Evolutionary conservation across 2,329 filamentous ascomycete species (phyloP), one percentile per base, ranked within the genome.

Genomic region (Aspergillus neoniger): DNA sequence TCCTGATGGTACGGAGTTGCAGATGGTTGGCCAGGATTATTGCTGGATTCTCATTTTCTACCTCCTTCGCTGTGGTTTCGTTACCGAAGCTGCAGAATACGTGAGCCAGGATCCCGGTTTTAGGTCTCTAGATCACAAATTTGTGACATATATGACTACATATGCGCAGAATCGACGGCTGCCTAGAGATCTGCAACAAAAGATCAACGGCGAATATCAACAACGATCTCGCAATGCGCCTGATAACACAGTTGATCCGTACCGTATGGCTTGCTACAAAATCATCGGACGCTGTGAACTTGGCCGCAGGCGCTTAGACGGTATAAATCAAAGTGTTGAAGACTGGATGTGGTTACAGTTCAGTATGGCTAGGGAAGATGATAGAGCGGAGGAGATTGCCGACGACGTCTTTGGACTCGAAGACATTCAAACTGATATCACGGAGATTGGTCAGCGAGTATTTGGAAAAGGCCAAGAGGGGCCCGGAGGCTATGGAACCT

Each of bases 221-320:
- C 91, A 96, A 74, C 88, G 92, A 49, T 85, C 88, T 25, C 89
- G 91, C 65, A 91, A 96, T 70, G 91, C 91, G 0, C 91, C 91
- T 0, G 91, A 95, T 60, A 89, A 93, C 72, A 91, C 91, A 1
- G 88, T 96, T 65, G 95, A 99, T 74, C 95, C 95, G 25, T 99
- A 96, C 80, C 88, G 92, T 57, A 93, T 96, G 87, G 93, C 94
- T 51, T 97, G 95, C 76, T 98, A 98, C 83, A 98, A 99, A 82
- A 88, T 99, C 63, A 90, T 99, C 68, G 95, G 96, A 49, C 92
- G 86, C 53, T 88, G 86, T 70, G 86, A 89, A 64, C 78, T 88
- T 60, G 80, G 76, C 51, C 80, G 82, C 47, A 80, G 85, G 57
- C 85, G 79, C 61, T 75, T 89, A 38, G 85, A 87, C 48, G 77